Evolutionary conservation across 805 yeast genomes (phyloP), one percentile per base, ranked within the genome.

Genomic region (Myxozyma kluyveri): DNA sequence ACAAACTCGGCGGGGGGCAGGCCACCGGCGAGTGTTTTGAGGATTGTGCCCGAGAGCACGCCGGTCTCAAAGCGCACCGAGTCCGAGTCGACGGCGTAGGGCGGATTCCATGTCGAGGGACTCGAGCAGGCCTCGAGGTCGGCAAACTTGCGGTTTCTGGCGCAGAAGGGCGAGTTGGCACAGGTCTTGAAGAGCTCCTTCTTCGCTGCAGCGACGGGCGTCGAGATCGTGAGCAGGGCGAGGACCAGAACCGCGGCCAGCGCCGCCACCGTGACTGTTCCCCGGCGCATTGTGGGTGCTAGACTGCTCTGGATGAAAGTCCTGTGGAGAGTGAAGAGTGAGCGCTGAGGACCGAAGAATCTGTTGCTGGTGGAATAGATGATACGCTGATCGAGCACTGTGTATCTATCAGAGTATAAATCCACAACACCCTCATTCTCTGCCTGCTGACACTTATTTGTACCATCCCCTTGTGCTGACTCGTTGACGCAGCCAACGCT

Each of bases 111-210:
- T 0, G 64, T 57, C 17, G 49, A 45, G 1, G 52, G 45, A 0
- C 48, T 50, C 0, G 60, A 62, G 22, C 61, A 59, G 4, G 57
- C 46, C 12, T 75, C 70, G 40, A 70, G 64, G 1, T 62, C 51
- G 1, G 87, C 85, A 65, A 76, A 86, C 48, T 77, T 78, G 47
- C 88, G 72, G 63, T 88, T 86, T 67, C 96, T 75, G 38, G 74
- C 67, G 65, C 96, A 88, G 64, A 87, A 87, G 2, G 95, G 89
- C 2, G 87, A 75, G 57, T 83, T 80, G 1, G 71, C 77, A 67
- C 96, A 88, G 14, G 75, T 78, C 66, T 86, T 88, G 71, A 86
- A 83, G 33, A 86, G 68, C 57, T 52, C 47, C 31, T 55, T 61
- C 41, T 61, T 61, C 7, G 62, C 64, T 1, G 62, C 54, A 9